A percentile compares a stretch with the other conserved stretches of the same genome.
These are phyloP conservation scores for Plantago coronopus DNA, from an alignment of 305 asterid genomes.

Conservation along the genomic window DNA sequence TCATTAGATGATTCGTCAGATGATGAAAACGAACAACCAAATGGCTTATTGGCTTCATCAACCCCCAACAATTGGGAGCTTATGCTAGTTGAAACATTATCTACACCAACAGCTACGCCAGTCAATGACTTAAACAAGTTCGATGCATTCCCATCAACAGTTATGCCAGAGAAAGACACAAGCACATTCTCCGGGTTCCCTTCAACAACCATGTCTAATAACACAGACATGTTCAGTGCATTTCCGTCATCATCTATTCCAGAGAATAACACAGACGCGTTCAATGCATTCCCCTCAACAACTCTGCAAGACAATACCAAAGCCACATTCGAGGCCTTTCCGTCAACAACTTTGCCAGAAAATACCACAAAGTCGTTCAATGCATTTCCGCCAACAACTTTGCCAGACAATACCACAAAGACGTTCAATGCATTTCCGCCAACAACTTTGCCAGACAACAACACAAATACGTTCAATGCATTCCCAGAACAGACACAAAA, in stretches of 20 bases:
- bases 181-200: slow-evolving; percentile 8
- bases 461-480: background rate
- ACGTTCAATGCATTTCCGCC: background rate
- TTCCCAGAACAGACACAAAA: background rate
- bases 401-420: slow-evolving; percentile 5
- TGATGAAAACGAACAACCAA: slow-evolving; percentile 13
- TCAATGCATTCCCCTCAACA: background rate
- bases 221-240: background rate
- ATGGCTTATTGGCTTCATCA: slow-evolving; percentile 5
- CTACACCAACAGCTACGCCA: slow-evolving; percentile 18
- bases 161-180: slow-evolving; percentile 10
- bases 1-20: slow-evolving; percentile 54
- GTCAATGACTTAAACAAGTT: background rate
- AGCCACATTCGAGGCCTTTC: background rate
- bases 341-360: slow-evolving; percentile 15
- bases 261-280: slow-evolving; percentile 9
- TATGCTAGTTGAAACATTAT: slow-evolving; percentile 33
- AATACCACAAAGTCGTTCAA: background rate
- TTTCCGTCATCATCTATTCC: slow-evolving; percentile 14
- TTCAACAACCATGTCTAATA: too few relatives aligned
- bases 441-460: too few relatives aligned
- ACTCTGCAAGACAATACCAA: too few relatives aligned
- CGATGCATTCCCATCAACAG: background rate
- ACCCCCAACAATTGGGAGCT: slow-evolving; percentile 40
- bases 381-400: slow-evolving; percentile 3